Conservation (phyloP, 768 basidiomycete genomes). For the Boletellus emodensis region DNA sequence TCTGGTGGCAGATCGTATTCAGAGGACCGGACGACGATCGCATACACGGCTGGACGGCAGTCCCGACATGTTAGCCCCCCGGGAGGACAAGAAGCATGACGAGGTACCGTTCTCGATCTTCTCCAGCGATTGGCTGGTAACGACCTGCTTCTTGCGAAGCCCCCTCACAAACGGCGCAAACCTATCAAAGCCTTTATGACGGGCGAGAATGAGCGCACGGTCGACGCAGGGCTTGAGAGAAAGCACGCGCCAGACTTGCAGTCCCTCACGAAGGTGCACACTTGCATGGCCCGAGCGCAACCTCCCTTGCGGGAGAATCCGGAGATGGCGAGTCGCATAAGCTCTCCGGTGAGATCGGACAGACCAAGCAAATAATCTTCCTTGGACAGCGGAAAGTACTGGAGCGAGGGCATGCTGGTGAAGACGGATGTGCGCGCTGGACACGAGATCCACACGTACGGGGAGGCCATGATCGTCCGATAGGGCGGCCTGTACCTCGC, state of each 20-base stretch:
- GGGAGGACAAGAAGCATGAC: background rate
- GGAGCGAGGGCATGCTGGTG: slow-evolving; percentile 5
- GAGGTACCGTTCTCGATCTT: slow-evolving; percentile 88
- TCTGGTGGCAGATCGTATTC: slow-evolving; percentile 70
- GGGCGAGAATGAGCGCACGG: background rate
- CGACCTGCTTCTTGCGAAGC: slow-evolving; percentile 81
- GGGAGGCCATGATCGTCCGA: slow-evolving; percentile 56
- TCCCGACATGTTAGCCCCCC: slow-evolving; percentile 1
- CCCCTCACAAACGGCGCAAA: slow-evolving; percentile 68
- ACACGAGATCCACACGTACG: slow-evolving; percentile 42
- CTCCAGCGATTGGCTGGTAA: slow-evolving; percentile 81
- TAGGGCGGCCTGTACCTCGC: slow-evolving; percentile 63
- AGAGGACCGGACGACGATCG: slow-evolving; percentile 65
- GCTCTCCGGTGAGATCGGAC: slow-evolving; percentile 92
- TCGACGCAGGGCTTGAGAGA: background rate
- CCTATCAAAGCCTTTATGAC: slow-evolving; percentile 65
- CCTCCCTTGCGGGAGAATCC: slow-evolving; percentile 67
- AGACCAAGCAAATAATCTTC: slow-evolving; percentile 91
- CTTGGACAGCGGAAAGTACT: slow-evolving; percentile 75
- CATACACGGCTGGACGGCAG: slow-evolving; percentile 55
- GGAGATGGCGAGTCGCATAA: slow-evolving; percentile 94
- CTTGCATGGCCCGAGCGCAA: slow-evolving; percentile 53
- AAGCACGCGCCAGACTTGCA: slow-evolving; percentile 61
- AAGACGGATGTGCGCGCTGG: slow-evolving; percentile 3
- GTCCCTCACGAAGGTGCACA: slow-evolving; percentile 67